Conservation (phyloP, 75 land plant species). For the Cryptomeria japonica region DNA sequence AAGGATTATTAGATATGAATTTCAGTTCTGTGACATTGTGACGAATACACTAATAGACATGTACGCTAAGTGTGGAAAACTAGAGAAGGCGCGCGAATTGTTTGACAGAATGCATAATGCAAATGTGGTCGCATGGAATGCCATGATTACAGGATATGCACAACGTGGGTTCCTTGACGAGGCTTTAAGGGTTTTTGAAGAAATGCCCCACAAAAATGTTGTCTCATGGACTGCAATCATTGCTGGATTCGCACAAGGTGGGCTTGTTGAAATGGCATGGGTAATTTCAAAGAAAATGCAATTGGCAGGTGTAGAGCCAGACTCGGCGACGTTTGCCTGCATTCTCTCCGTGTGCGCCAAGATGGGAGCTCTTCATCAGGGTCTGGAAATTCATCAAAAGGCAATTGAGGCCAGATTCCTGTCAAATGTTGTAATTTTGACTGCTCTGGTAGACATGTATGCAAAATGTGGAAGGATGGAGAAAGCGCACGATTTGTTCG, state of each 20-base stretch:
- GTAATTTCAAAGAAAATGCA: constrained; percentile 6
- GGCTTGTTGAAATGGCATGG: constrained; percentile 5
- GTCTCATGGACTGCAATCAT: constrained; percentile 21
- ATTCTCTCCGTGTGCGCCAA: constrained; percentile 4
- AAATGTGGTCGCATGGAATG: constrained; percentile 65
- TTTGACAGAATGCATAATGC: constrained; percentile 32
- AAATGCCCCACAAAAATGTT: constrained; percentile 24
- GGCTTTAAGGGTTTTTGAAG: constrained; percentile 22
- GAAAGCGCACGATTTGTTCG: constrained; percentile 12
- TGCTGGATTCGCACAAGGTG: constrained; percentile 14
- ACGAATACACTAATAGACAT: constrained; percentile 55
- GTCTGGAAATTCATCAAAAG: constrained; percentile 12
- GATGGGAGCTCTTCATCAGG: background rate
- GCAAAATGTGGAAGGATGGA: constrained; percentile 14
- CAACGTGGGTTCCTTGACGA: constrained; percentile 29
- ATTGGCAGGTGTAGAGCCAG: background rate
- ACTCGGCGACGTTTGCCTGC: constrained; percentile 11
- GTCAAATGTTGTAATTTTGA: constrained; percentile 6
- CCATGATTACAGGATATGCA: constrained; percentile 64
- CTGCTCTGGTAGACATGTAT: constrained; percentile 20
- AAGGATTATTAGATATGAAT: constrained; percentile 32
- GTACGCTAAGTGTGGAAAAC: constrained; percentile 54
- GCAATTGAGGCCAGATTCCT: background rate
- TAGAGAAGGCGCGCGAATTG: constrained; percentile 39
- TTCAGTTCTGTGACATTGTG: constrained; percentile 42